phyloP scores from a whole-genome alignment of 768 basidiomycete species.

The Suillus variegatus region DNA sequence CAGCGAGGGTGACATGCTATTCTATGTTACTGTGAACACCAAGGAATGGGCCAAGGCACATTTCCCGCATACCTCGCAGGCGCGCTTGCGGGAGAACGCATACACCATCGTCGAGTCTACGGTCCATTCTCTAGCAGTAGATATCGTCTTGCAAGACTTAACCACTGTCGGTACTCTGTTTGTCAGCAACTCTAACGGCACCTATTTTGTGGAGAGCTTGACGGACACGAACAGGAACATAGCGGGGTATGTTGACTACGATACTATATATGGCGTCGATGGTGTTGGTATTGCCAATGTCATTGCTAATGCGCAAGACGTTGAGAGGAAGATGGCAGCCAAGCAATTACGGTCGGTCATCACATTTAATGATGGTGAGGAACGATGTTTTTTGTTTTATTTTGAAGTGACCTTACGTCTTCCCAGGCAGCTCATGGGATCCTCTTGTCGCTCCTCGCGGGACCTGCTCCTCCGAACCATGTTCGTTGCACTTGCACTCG shows the following conservation, averaged over 20 bases:
- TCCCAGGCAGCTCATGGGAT: conserved; percentile 70
- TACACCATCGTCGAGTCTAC: conserved; percentile 97
- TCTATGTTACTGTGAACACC: conserved; percentile 87
- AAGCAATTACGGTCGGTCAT: conserved; percentile 79
- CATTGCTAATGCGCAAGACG: conserved; percentile 81
- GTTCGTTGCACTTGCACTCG: conserved; percentile 90
- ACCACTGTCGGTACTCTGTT: conserved; percentile 85
- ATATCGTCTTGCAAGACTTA: conserved; percentile 77
- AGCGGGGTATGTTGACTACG: conserved; percentile 90
- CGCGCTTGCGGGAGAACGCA: conserved; percentile 82
- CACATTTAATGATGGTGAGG: conserved; percentile 85
- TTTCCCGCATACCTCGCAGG: conserved; percentile 88
- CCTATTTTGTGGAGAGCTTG: conserved; percentile 89
- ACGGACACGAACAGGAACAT: conserved; percentile 91
- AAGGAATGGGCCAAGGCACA: conserved; percentile 83
- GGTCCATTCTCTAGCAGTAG: conserved; percentile 90
- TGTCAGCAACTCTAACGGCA: conserved; percentile 94
- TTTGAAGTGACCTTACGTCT: conserved; percentile 1
- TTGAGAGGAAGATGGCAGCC: conserved; percentile 64
- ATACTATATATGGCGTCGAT: conserved; percentile 81
- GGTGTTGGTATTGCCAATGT: conserved; percentile 92
- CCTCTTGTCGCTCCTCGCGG: conserved; percentile 67
- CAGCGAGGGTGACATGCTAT: conserved; percentile 68
- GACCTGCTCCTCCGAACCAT: conserved; percentile 52
- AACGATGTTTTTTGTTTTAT: not conserved